These are phyloP conservation scores for Aspergillus hancockii DNA, from an alignment of 495 filamentous ascomycete genomes.

Conservation along the genomic window DNA sequence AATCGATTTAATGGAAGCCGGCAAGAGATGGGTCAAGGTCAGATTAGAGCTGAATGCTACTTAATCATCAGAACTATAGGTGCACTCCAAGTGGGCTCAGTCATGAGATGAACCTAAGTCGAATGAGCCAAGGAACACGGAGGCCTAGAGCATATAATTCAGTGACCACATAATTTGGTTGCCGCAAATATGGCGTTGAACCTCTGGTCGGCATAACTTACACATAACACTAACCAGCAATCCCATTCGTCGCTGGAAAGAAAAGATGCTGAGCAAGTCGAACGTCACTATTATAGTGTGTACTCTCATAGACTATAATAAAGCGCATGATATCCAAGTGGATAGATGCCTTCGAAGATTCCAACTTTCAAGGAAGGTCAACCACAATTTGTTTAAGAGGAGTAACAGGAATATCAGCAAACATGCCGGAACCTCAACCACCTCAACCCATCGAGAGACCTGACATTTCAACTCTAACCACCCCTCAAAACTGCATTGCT, in stretches of 20 bases:
- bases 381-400: background rate
- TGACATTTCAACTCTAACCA: slow-evolving; percentile 37
- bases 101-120: background rate
- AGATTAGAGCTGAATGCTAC: too few relatives aligned
- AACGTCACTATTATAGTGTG: background rate
- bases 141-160: background rate
- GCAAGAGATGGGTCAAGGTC: background rate
- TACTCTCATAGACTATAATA: background rate
- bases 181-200: background rate
- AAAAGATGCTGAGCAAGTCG: background rate
- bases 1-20: background rate
- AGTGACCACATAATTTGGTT: too few relatives aligned
- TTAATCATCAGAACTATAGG: too few relatives aligned
- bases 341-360: background rate
- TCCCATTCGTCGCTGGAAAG: background rate
- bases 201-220: background rate
- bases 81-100: background rate
- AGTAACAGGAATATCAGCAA: background rate
- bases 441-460: too few relatives aligned
- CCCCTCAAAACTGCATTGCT: slow-evolving; percentile 61
- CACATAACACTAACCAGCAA: background rate
- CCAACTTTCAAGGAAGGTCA: background rate
- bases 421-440: too few relatives aligned
- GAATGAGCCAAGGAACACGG: background rate
- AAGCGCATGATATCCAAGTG: background rate